phyloP scores from a whole-genome alignment of 2,329 filamentous ascomycete species.

The Hymenoscyphus occultus region DNA sequence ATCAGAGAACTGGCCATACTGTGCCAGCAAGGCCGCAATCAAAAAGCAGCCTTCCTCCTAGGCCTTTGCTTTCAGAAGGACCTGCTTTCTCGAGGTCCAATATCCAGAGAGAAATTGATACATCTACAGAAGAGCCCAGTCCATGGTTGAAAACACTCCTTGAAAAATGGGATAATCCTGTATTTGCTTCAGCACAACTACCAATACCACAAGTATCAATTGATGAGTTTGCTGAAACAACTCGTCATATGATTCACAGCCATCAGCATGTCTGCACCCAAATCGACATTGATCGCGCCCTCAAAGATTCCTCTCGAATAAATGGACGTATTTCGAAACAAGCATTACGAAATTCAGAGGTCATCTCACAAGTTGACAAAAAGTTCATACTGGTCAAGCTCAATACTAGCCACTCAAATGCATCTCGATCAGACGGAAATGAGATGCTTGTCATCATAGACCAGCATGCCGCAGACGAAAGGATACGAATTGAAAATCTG shows the following conservation, averaged over 20 bases:
- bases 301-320: slow-evolving; percentile 30
- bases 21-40: slow-evolving; percentile 27
- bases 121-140: slow-evolving; percentile 29
- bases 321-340: slow-evolving; percentile 57
- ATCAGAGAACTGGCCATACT: slow-evolving; percentile 53
- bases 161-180: slow-evolving; percentile 69
- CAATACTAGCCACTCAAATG: background rate
- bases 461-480: slow-evolving; percentile 93
- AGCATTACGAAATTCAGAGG: slow-evolving; percentile 55
- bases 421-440: slow-evolving; percentile 13
- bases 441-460: slow-evolving; percentile 71
- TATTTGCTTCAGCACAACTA: slow-evolving; percentile 56
- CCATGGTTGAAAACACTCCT: slow-evolving; percentile 62
- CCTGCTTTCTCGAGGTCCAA: background rate
- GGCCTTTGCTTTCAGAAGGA: background rate
- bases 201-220: slow-evolving; percentile 44
- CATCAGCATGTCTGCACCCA: slow-evolving; percentile 31
- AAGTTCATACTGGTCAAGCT: slow-evolving; percentile 79
- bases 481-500: slow-evolving; percentile 73
- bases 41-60: background rate
- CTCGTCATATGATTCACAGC: slow-evolving; percentile 26
- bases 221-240: slow-evolving; percentile 31
- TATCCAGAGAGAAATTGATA: slow-evolving; percentile 24
- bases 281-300: slow-evolving; percentile 31
- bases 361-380: slow-evolving; percentile 80